A percentile compares a stretch with the other conserved stretches of the same genome.
Evolutionary conservation across 148 eudicot genomes (phyloP).

Genomic region (Vaccinium macrocarpon): DNA sequence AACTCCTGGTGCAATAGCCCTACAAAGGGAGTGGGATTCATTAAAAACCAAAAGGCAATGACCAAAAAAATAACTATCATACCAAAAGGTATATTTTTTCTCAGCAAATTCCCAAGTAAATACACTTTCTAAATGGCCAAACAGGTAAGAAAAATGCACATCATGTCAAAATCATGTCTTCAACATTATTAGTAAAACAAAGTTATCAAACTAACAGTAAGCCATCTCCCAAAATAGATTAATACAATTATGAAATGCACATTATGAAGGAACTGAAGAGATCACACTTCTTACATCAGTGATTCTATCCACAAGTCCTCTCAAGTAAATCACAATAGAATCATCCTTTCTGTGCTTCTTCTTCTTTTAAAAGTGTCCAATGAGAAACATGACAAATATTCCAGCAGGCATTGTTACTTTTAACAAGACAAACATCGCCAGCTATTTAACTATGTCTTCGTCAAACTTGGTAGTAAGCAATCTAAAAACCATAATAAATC

Average conservation of each 20-base stretch:
- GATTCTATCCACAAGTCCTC: background rate
- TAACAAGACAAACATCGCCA: background rate
- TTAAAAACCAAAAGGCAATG: background rate
- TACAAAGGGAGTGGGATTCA: constrained; percentile 24
- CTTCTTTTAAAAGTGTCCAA: constrained; percentile 1
- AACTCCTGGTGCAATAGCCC: constrained; percentile 84
- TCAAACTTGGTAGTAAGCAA: background rate
- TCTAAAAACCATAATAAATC: background rate
- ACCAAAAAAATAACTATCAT: background rate
- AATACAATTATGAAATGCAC: background rate
- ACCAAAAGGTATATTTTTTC: background rate
- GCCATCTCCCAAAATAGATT: background rate
- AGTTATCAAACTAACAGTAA: background rate
- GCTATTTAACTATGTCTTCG: background rate
- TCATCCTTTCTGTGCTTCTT: background rate
- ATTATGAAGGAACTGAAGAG: background rate
- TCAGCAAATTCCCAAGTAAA: background rate
- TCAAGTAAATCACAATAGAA: background rate
- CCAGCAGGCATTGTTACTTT: background rate
- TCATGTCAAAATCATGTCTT: background rate
- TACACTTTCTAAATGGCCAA: background rate
- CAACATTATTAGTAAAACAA: background rate
- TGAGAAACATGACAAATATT: background rate
- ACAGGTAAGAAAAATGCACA: background rate
- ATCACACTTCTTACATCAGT: background rate